Conservation (phyloP, 2,329 filamentous ascomycete genomes). For the Neonectria neomacrospora region DNA sequence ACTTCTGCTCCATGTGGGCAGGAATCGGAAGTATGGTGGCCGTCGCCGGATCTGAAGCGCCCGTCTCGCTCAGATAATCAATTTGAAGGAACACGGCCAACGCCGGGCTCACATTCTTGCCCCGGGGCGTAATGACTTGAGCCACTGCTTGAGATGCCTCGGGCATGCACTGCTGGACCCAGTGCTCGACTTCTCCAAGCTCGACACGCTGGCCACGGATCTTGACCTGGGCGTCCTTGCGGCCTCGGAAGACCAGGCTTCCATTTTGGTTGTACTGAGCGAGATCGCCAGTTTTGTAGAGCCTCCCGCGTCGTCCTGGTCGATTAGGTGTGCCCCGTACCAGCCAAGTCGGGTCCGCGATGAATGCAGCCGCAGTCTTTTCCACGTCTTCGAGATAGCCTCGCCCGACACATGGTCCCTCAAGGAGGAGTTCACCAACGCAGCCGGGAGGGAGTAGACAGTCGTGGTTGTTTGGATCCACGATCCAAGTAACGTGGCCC, state of each 20-base stretch:
- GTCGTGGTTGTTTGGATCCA: constrained; percentile 32
- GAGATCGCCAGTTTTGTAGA: constrained; percentile 30
- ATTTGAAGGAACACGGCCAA: neutral
- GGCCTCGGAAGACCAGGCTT: constrained; percentile 53
- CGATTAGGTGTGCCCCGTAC: constrained; percentile 31
- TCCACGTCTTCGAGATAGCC: constrained; percentile 32
- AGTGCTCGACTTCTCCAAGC: neutral
- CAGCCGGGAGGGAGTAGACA: constrained; percentile 29
- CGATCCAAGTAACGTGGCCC: constrained; percentile 31
- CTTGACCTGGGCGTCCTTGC: constrained; percentile 66
- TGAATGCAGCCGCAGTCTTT: constrained; percentile 43
- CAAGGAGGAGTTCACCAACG: constrained; percentile 39
- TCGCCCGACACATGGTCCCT: constrained; percentile 33
- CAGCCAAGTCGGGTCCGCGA: constrained; percentile 40
- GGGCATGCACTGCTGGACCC: neutral
- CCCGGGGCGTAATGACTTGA: neutral
- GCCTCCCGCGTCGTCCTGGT: constrained; percentile 21
- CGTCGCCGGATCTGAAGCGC: neutral
- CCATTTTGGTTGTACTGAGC: constrained; percentile 46
- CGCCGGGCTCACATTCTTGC: neutral
- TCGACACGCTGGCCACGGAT: constrained; percentile 54
- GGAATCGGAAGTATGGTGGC: neutral
- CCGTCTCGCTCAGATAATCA: neutral
- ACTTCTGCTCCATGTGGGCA: constrained; percentile 6
- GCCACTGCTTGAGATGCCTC: neutral